phyloP scores from a whole-genome alignment of 2,329 filamentous ascomycete genomes.

The Xylaria sp. region DNA sequence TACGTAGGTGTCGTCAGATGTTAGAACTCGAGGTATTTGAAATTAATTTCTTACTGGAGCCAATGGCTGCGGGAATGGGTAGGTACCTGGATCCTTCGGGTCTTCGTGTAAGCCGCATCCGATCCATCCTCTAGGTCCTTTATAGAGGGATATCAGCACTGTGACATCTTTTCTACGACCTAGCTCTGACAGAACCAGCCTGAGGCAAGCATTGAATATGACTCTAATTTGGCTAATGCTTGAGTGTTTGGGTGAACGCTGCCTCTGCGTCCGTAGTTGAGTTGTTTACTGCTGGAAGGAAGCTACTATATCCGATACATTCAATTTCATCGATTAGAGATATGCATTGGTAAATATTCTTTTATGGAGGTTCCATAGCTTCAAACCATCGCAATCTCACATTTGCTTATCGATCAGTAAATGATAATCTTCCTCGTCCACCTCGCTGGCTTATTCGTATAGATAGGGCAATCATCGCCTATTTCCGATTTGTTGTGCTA shows the following conservation, averaged over 20 bases:
- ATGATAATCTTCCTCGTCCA: background rate
- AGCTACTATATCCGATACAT: background rate
- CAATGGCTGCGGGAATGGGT: constrained; percentile 18
- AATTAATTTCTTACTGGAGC: constrained; percentile 17
- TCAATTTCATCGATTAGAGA: background rate
- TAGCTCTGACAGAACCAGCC: background rate
- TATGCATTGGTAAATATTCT: constrained; percentile 14
- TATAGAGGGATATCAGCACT: background rate
- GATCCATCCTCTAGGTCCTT: background rate
- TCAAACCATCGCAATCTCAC: constrained; percentile 6
- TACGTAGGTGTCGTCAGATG: constrained; percentile 19
- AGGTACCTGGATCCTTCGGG: background rate
- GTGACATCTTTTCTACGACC: background rate
- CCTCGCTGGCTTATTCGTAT: constrained; percentile 31
- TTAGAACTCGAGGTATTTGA: constrained; percentile 25
- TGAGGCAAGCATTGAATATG: background rate
- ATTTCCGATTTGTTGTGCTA: constrained; percentile 37
- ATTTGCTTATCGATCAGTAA: constrained; percentile 3
- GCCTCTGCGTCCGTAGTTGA: background rate
- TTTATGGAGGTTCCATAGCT: constrained; percentile 5
- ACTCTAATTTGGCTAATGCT: background rate
- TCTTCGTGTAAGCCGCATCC: constrained; percentile 10
- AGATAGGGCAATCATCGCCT: constrained; percentile 39
- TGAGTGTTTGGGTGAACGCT: background rate
- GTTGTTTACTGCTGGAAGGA: no score